A percentile compares a stretch with the other conserved stretches of the same genome.
Evolutionary conservation across 2,329 filamentous ascomycete species (phyloP).

Genomic region (Phoma sp.): DNA sequence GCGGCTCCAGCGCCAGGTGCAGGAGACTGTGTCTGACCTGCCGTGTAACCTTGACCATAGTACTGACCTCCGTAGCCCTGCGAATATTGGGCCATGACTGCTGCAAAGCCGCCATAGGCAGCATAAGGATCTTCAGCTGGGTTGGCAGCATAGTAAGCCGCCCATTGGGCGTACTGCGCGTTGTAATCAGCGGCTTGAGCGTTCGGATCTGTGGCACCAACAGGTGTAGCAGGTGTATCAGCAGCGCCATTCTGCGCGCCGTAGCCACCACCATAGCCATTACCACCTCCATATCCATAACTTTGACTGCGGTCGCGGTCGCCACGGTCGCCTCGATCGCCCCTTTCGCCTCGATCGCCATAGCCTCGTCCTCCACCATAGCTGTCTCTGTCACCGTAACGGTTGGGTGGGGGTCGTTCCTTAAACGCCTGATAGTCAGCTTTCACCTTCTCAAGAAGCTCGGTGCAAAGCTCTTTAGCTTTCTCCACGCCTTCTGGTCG

Average conservation of each 20-base stretch:
- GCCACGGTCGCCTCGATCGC: slow-evolving; percentile 48
- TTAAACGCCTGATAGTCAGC: slow-evolving; percentile 91
- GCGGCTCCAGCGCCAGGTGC: slow-evolving; percentile 35
- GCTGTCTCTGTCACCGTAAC: slow-evolving; percentile 51
- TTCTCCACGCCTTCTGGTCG: slow-evolving; percentile 84
- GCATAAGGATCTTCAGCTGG: slow-evolving; percentile 88
- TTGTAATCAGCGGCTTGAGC: slow-evolving; percentile 67
- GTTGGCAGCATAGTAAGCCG: slow-evolving; percentile 62
- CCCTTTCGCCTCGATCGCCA: slow-evolving; percentile 44
- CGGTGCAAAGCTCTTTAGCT: slow-evolving; percentile 87
- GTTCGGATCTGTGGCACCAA: slow-evolving; percentile 53
- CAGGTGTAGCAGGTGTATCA: slow-evolving; percentile 39
- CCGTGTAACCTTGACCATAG: slow-evolving; percentile 31
- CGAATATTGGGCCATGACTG: slow-evolving; percentile 36
- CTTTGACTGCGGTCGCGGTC: slow-evolving; percentile 50
- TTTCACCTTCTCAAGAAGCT: slow-evolving; percentile 84
- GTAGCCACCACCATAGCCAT: slow-evolving; percentile 43
- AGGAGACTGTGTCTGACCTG: slow-evolving; percentile 33
- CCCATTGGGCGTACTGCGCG: slow-evolving; percentile 84
- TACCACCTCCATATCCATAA: slow-evolving; percentile 49
- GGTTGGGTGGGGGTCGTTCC: slow-evolving; percentile 63
- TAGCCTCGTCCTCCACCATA: slow-evolving; percentile 47
- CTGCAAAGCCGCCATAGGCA: slow-evolving; percentile 77
- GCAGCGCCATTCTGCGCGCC: slow-evolving; percentile 39
- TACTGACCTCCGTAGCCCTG: slow-evolving; percentile 40